phyloP scores from a whole-genome alignment of 768 basidiomycete species.

The Guyanaporus albipodus region DNA sequence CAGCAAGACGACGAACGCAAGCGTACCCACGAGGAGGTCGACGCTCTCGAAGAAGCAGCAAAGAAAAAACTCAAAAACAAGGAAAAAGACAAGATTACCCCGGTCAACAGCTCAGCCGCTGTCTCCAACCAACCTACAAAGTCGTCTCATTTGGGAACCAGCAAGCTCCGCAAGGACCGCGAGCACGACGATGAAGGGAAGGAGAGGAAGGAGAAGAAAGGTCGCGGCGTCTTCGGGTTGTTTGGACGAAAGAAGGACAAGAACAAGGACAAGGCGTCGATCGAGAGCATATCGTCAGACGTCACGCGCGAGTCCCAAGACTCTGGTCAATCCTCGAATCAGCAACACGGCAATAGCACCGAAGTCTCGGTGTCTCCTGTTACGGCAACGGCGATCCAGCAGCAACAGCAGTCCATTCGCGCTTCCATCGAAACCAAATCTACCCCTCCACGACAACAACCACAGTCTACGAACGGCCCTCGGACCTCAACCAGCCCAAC shows the following conservation, averaged over 20 bases:
- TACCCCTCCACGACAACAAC: conserved; percentile 20
- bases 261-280: conserved; percentile 56
- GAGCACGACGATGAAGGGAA: conserved; percentile 46
- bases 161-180: conserved; percentile 45
- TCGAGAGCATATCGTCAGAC: conserved; percentile 49
- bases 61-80: conserved; percentile 49
- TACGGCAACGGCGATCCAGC: conserved; percentile 51
- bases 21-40: conserved; percentile 48
- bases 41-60: conserved; percentile 41
- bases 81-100: conserved; percentile 45
- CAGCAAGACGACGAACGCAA: conserved; percentile 53
- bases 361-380: conserved; percentile 47
- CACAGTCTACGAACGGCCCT: conserved; percentile 21
- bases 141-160: conserved; percentile 10
- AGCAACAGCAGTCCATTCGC: conserved; percentile 46
- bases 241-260: conserved; percentile 79
- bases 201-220: conserved; percentile 59
- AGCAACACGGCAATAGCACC: conserved; percentile 29
- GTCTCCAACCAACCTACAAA: conserved; percentile 22
- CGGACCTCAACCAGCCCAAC: conserved; percentile 28
- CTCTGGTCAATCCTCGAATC: conserved; percentile 50
- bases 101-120: conserved; percentile 26
- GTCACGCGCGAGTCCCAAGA: conserved; percentile 57
- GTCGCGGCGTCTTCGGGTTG: conserved; percentile 72
- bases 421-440: conserved; percentile 16